Evolutionary conservation across 805 yeast species (phyloP), one percentile per base, ranked within the genome.

Genomic region (Metschnikowia lunata): DNA sequence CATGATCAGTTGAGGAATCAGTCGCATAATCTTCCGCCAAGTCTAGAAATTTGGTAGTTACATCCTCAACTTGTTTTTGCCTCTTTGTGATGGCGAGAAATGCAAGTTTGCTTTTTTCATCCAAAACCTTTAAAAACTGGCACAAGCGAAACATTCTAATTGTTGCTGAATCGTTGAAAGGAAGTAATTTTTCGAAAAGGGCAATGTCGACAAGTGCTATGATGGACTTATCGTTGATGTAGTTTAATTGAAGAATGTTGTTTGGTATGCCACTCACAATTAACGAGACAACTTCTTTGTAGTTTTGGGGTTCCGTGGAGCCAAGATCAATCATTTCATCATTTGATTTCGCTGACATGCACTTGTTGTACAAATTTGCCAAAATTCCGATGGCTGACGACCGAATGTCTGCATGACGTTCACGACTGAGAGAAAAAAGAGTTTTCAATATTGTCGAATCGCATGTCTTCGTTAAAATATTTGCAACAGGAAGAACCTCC

Each of bases 51-150:
- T 76, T 76, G 1, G 52, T 47, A 7, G 87, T 42, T 1, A 78
- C 87, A 2, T 66, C 59, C 1, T 85, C 65, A 26, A 78, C 60
- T 50, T 82, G 83, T 39, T 74, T 72, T 57, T 88, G 96, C 39
- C 96, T 72, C 54, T 73, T 77, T 40, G 78, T 74, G 31, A 87
- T 76, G 0, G 96, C 91, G 46, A 71, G 63, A 52, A 88, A 83
- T 0, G 95, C 78, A 23, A 76, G 70, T 48, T 72, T 71, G 0
- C 90, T 76, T 49, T 79, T 82, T 1, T 72, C 73, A 40, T 80
- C 77, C 26, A 89, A 67, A 30, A 60, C 63, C 1, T 65, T 53
- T 40, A 78, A 63, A 1, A 86, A 69, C 1, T 60, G 61, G 37
- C 85, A 58, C 2, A 86, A 50, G 40, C 93, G 67, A 7, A 64